Conservation (phyloP, 2,329 filamentous ascomycete genomes). For the Colletotrichum lini region DNA sequence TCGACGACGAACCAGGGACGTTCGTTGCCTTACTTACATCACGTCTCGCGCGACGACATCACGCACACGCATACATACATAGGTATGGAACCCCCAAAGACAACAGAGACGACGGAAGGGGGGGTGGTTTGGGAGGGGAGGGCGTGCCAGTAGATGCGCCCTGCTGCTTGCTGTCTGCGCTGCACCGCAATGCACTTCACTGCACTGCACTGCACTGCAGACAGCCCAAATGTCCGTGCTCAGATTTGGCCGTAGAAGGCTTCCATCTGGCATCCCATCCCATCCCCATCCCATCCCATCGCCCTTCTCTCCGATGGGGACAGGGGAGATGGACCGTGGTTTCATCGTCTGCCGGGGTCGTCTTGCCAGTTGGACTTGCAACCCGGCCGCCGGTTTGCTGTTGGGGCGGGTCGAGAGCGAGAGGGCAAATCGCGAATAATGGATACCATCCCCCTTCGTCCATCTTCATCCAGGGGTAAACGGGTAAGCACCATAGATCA, state of each 20-base stretch:
- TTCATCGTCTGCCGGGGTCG: slow-evolving; percentile 40
- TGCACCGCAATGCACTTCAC: neutral
- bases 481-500: neutral
- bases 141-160: slow-evolving; percentile 2
- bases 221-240: slow-evolving; percentile 41
- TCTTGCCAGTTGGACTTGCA: neutral
- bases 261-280: slow-evolving; percentile 33
- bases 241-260: slow-evolving; percentile 40
- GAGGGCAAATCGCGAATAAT: slow-evolving; percentile 27
- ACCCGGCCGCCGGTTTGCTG: neutral
- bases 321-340: slow-evolving; percentile 39
- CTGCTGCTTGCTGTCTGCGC: neutral
- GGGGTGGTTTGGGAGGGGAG: neutral
- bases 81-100: too few relatives aligned
- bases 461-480: slow-evolving; percentile 23
- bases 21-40: neutral
- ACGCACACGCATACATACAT: too few relatives aligned
- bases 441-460: slow-evolving; percentile 16
- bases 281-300: too few relatives aligned
- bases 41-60: neutral
- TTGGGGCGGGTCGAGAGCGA: slow-evolving; percentile 2
- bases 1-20: slow-evolving; percentile 16
- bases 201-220: slow-evolving; percentile 26
- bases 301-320: neutral
- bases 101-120: too few relatives aligned